phyloP scores from a whole-genome alignment of 1,139 yeast genomes.

The Casaregolazyma suthepensis region DNA sequence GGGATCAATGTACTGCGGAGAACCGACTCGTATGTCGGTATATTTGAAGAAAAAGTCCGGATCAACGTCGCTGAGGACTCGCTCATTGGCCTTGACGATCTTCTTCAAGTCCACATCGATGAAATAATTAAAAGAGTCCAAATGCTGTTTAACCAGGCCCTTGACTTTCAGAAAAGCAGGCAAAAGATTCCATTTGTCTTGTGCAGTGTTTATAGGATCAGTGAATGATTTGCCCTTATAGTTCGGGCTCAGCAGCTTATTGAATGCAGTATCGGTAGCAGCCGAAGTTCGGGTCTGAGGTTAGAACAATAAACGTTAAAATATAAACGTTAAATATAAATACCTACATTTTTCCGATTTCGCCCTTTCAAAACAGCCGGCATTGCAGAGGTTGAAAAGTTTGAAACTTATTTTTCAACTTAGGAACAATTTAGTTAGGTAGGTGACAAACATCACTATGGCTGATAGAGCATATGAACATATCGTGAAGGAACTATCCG shows the following conservation, averaged over 20 bases:
- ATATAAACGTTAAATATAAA: neutral
- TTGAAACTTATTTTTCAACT: neutral
- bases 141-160: conserved; percentile 93
- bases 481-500: conserved; percentile 19
- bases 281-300: neutral
- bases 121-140: conserved; percentile 93
- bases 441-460: neutral
- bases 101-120: conserved; percentile 90
- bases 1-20: conserved; percentile 51
- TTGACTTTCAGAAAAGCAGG: conserved; percentile 95
- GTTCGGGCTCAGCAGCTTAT: conserved; percentile 68
- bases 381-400: neutral
- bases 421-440: neutral
- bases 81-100: conserved; percentile 84
- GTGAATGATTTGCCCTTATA: conserved; percentile 82
- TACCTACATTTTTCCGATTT: neutral
- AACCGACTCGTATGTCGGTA: conserved; percentile 79
- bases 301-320: neutral
- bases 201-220: conserved; percentile 81
- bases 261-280: conserved; percentile 38
- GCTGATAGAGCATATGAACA: neutral
- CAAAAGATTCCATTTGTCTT: conserved; percentile 91
- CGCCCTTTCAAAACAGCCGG: neutral
- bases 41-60: conserved; percentile 93
- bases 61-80: conserved; percentile 87